A percentile compares a stretch with the other conserved stretches of the same genome.
Evolutionary conservation across 2,329 filamentous ascomycete species (phyloP).

Genomic region (Talaromyces atroroseus): DNA sequence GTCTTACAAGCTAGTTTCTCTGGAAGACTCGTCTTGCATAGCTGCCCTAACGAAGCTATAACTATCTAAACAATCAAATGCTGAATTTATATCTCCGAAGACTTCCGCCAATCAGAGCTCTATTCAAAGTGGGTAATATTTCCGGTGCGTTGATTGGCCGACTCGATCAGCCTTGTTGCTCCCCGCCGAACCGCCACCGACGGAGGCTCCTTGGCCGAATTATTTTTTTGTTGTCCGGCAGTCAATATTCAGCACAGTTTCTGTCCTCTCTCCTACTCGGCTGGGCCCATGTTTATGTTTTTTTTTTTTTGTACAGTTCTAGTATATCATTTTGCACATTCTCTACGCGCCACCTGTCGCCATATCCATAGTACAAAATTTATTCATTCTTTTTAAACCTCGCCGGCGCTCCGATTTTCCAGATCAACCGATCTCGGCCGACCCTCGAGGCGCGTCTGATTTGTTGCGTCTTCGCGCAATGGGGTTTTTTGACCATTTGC

Average conservation of each 20-base stretch:
- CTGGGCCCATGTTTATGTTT: constrained; percentile 9
- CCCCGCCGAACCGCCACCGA: constrained; percentile 8
- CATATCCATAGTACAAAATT: constrained; percentile 17
- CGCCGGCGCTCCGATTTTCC: constrained; percentile 12
- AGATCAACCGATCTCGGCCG: background rate
- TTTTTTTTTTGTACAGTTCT: constrained; percentile 15
- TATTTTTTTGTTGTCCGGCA: background rate
- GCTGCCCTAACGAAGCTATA: too few relatives aligned
- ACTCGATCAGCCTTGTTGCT: background rate
- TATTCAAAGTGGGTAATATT: background rate
- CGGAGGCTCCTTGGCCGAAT: constrained; percentile 2
- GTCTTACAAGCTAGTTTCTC: background rate
- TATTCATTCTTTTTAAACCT: background rate
- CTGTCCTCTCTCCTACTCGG: constrained; percentile 4
- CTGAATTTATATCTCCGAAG: background rate
- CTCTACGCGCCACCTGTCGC: constrained; percentile 8
- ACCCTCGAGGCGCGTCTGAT: background rate
- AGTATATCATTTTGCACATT: constrained; percentile 14
- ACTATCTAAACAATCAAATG: too few relatives aligned
- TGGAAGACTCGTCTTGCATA: background rate
- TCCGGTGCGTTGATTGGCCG: background rate
- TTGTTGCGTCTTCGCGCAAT: constrained; percentile 21
- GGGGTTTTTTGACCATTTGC: constrained; percentile 43
- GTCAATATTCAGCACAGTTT: constrained; percentile 3
- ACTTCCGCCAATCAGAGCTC: background rate